These are phyloP conservation scores for Syzygium grande DNA, from an alignment of 345 rosid species.

Conservation along the genomic window DNA sequence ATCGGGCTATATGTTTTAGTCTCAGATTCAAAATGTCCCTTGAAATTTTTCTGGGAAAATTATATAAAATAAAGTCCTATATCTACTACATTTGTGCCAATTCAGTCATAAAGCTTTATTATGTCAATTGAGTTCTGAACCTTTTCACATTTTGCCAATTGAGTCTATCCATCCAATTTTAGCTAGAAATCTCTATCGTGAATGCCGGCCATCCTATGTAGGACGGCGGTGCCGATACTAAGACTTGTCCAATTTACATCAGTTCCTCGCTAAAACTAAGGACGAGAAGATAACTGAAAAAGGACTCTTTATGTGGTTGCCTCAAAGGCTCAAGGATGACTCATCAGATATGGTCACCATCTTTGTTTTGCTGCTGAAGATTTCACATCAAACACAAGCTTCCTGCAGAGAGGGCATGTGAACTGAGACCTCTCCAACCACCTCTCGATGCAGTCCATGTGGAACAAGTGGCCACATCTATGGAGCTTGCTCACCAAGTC, in stretches of 20 bases:
- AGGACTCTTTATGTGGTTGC: background rate
- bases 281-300: background rate
- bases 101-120: too few relatives aligned
- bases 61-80: too few relatives aligned
- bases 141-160: too few relatives aligned
- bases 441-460: slow-evolving; percentile 42
- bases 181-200: too few relatives aligned
- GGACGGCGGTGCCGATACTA: background rate
- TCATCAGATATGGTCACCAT: background rate
- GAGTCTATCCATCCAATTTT: too few relatives aligned
- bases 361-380: background rate
- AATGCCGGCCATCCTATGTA: too few relatives aligned
- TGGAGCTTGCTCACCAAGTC: slow-evolving; percentile 44
- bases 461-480: slow-evolving; percentile 65
- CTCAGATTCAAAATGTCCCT: background rate
- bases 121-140: too few relatives aligned
- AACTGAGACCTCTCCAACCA: slow-evolving; percentile 50
- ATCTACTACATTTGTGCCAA: too few relatives aligned
- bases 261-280: background rate
- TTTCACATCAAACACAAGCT: slow-evolving; percentile 19
- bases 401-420: slow-evolving; percentile 82
- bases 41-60: background rate
- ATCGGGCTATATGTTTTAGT: background rate
- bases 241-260: background rate
- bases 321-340: background rate